Percentiles rank a stretch among this genome's conserved stretches.
These are phyloP conservation scores for Salix caprea DNA, from an alignment of 345 rosid species.

Conservation along the genomic window DNA sequence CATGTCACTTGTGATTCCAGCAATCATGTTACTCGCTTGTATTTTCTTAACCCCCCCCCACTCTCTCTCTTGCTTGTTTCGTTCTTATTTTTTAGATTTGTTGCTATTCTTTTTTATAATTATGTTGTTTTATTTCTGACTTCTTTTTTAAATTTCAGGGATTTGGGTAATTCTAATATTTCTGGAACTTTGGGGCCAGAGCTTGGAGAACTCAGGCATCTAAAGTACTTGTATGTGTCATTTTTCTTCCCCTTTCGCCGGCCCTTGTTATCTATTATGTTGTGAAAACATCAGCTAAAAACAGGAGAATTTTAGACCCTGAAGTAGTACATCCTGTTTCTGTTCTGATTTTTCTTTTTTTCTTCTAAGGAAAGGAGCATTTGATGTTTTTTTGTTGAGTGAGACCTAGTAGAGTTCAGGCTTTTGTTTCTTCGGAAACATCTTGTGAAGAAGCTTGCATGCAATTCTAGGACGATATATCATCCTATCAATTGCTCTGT, in stretches of 20 bases:
- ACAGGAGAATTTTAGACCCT: neutral
- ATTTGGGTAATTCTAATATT: slow-evolving; percentile 60
- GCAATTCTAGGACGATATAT: neutral
- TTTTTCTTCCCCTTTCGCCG: neutral
- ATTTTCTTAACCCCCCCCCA: slow-evolving; percentile 10
- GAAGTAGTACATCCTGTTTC: neutral
- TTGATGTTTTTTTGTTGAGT: neutral
- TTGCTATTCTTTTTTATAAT: neutral
- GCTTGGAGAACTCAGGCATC: slow-evolving; percentile 60
- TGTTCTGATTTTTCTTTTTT: neutral
- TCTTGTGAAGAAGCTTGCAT: neutral
- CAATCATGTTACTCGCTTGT: slow-evolving; percentile 63
- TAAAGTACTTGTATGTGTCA: slow-evolving; percentile 51
- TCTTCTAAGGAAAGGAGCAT: neutral
- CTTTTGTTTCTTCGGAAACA: neutral
- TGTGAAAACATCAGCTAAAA: neutral
- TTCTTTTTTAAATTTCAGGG: slow-evolving; percentile 36
- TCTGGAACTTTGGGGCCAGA: slow-evolving; percentile 71
- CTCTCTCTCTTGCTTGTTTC: neutral
- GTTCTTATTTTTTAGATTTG: neutral
- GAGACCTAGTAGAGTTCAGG: neutral
- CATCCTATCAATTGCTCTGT: neutral
- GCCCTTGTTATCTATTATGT: neutral
- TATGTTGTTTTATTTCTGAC: neutral
- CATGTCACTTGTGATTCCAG: slow-evolving; percentile 69